Evolutionary conservation across 75 land plant genomes (phyloP).

Genomic region (Picea sitchensis): DNA sequence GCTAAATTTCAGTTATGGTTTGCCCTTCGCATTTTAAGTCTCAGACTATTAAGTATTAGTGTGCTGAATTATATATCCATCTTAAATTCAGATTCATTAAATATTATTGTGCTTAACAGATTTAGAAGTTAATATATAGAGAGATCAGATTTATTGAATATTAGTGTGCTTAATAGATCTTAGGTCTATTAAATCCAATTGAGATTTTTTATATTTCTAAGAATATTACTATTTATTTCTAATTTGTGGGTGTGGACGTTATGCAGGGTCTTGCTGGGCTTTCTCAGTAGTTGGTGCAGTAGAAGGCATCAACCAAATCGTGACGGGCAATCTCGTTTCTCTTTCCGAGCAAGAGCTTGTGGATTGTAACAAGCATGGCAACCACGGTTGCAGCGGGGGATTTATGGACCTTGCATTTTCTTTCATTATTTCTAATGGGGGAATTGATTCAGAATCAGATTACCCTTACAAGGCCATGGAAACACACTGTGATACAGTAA

Average conservation of each 20-base stretch:
- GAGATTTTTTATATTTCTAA: too few species aligned
- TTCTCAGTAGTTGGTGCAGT: slow-evolving; percentile 17
- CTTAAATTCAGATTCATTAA: too few species aligned
- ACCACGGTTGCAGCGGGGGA: slow-evolving; percentile 35
- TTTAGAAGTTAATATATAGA: too few species aligned
- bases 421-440: slow-evolving; percentile 22
- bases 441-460: slow-evolving; percentile 22
- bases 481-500: slow-evolving; percentile 28
- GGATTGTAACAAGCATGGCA: slow-evolving; percentile 12
- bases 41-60: too few species aligned
- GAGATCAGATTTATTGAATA: too few species aligned
- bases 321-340: slow-evolving; percentile 14
- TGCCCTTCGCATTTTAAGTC: too few species aligned
- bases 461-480: slow-evolving; percentile 37
- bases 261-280: slow-evolving; percentile 23
- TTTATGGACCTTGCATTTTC: slow-evolving; percentile 16
- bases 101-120: too few species aligned
- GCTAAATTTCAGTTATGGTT: too few species aligned
- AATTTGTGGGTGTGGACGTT: background rate
- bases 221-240: too few species aligned
- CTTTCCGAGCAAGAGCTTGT: slow-evolving; percentile 38
- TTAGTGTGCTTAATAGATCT: too few species aligned
- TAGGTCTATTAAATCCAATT: too few species aligned
- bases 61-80: too few species aligned
- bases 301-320: slow-evolving; percentile 19